Conservation (phyloP, 768 basidiomycete genomes). For the Suillus subaureus region DNA sequence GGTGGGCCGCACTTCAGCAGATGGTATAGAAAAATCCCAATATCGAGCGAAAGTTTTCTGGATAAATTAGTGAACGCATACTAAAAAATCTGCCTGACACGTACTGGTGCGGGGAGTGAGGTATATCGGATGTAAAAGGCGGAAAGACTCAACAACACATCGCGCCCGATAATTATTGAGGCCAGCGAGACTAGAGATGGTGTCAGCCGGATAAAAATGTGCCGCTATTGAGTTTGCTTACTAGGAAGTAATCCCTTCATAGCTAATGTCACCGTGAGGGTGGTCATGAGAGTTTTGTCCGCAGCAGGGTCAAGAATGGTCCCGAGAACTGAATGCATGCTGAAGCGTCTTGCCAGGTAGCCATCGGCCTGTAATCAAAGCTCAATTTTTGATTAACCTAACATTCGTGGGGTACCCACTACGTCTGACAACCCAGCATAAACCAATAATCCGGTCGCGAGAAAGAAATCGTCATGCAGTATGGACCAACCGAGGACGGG, state of each 20-base stretch:
- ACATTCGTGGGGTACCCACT: constrained; percentile 49
- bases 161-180: constrained; percentile 84
- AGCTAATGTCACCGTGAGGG: constrained; percentile 83
- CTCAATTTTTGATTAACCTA: constrained; percentile 11
- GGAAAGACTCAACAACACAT: constrained; percentile 80
- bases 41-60: constrained; percentile 93
- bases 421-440: constrained; percentile 93
- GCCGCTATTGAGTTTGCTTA: constrained; percentile 38
- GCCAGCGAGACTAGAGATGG: constrained; percentile 75
- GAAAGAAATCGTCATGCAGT: constrained; percentile 72
- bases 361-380: constrained; percentile 74
- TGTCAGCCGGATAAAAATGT: not conserved
- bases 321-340: constrained; percentile 90
- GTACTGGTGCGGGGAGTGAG: constrained; percentile 82
- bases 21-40: constrained; percentile 96
- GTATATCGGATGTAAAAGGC: constrained; percentile 95
- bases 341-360: constrained; percentile 82
- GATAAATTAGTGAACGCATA: not conserved
- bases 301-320: constrained; percentile 97
- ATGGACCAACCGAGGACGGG: constrained; percentile 93
- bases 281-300: constrained; percentile 95
- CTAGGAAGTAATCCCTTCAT: constrained; percentile 84
- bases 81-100: constrained; percentile 2
- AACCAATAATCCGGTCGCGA: constrained; percentile 82
- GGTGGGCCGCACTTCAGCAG: constrained; percentile 93